Conservation (phyloP, 2,329 filamentous ascomycete species). For the Nothomitra cinnamomea region DNA sequence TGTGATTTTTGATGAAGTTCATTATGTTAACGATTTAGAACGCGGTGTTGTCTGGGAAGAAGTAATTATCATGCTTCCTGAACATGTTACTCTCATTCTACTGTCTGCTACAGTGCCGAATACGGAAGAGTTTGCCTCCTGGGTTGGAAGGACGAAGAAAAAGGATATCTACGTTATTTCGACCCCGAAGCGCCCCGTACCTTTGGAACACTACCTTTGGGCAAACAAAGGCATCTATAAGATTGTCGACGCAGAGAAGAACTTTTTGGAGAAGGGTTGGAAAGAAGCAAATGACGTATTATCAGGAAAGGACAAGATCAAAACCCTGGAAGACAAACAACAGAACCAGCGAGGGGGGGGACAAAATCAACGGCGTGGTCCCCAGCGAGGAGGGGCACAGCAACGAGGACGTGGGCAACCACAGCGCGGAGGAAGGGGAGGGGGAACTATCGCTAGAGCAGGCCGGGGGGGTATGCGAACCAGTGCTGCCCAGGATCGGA, state of each 20-base stretch:
- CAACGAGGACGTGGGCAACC: slow-evolving; percentile 36
- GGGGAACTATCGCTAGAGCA: slow-evolving; percentile 77
- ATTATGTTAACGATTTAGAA: slow-evolving; percentile 94
- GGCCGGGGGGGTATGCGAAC: slow-evolving; percentile 75
- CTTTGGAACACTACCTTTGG: slow-evolving; percentile 92
- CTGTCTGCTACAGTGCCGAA: slow-evolving; percentile 95
- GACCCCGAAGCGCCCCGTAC: slow-evolving; percentile 85
- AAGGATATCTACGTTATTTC: slow-evolving; percentile 99
- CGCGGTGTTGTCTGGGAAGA: slow-evolving; percentile 98
- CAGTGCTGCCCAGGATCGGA: slow-evolving; percentile 85
- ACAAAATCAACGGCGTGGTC: slow-evolving; percentile 35
- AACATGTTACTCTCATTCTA: slow-evolving; percentile 88
- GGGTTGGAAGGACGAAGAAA: slow-evolving; percentile 95
- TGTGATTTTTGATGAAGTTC: slow-evolving; percentile 97
- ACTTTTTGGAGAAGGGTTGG: slow-evolving; percentile 83
- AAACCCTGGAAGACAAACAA: slow-evolving; percentile 23
- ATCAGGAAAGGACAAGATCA: slow-evolving; percentile 64
- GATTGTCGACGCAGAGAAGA: slow-evolving; percentile 86
- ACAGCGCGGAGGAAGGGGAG: slow-evolving; percentile 40
- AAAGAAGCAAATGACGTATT: slow-evolving; percentile 77
- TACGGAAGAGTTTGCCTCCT: slow-evolving; percentile 93
- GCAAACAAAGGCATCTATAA: slow-evolving; percentile 83
- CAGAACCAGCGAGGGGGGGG: slow-evolving; percentile 28
- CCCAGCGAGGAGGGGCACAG: slow-evolving; percentile 32
- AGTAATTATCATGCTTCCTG: slow-evolving; percentile 97